Evolutionary conservation across 108 stramenopile genomes (phyloP), one percentile per base, ranked within the genome.

Genomic region (Cylindrotheca closterium): DNA sequence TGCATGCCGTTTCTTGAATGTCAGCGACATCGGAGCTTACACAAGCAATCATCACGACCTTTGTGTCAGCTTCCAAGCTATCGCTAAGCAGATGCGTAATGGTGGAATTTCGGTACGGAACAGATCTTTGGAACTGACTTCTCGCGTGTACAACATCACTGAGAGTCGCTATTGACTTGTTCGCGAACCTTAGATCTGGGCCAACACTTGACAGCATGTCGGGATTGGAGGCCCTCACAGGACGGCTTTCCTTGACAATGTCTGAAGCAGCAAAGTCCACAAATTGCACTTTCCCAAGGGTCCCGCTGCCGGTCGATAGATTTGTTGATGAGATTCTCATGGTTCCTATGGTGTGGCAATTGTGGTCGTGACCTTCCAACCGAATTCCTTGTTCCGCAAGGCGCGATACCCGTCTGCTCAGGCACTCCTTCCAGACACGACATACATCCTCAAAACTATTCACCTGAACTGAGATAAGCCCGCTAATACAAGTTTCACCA

Each of bases 51-150:
- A 93, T 33, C 17, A 90, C 60, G 45, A 90, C 86, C 60, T 93
- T 93, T 19, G 92, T 80, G 64, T 93, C 92, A 17, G 78, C 78
- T 70, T 89, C 88, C 15, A 93, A 71, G 49, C 82, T 85, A 58
- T 93, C 92, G 34, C 86, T 80, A 18, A 93, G 74, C 23, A 93
- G 33, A 65, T 93, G 92, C 0, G 92, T 93, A 22, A 93, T 67
- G 12, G 92, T 91, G 8, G 89, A 88, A 47, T 93, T 90, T 30
- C 92, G 70, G 64, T 93, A 93, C 0, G 92, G 92, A 7, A 90
- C 88, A 24, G 79, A 70, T 21, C 87, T 79, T 25, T 75, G 67
- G 58, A 87, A 93, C 51, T 93, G 87, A 54, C 72, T 78, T 46
- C 89, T 64, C 5, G 89, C 83, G 45, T 72, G 57, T 2, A 88